Percentiles rank a stretch among this genome's conserved stretches.
These are phyloP conservation scores for Diophrys appendiculata DNA, from an alignment of 73 alveolate species.

Conservation along the genomic window DNA sequence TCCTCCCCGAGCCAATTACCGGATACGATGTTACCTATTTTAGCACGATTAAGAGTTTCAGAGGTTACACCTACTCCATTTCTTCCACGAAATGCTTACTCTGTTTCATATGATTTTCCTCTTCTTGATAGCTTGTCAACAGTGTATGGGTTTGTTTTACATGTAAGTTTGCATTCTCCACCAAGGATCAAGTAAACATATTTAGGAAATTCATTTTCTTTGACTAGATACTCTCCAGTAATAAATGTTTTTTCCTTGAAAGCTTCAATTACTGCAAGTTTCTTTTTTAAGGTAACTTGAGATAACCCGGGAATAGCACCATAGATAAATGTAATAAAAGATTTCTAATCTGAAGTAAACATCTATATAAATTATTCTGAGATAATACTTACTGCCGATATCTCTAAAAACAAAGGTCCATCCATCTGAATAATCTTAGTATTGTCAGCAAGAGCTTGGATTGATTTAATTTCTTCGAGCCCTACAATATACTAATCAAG, in stretches of 20 bases:
- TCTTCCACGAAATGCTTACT: neutral
- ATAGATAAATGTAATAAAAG: neutral
- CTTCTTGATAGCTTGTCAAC: neutral
- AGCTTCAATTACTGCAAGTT: neutral
- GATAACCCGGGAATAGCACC: neutral
- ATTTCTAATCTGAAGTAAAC: too few species aligned
- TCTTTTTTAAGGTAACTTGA: neutral
- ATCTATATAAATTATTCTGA: too few species aligned
- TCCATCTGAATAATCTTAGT: too few species aligned
- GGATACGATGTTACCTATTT: neutral
- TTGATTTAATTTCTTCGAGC: too few species aligned
- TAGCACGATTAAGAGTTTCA: neutral
- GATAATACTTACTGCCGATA: too few species aligned
- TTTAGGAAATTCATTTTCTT: neutral
- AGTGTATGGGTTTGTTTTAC: neutral
- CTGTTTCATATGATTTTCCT: neutral
- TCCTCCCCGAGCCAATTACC: constrained; percentile 9
- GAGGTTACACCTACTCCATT: neutral
- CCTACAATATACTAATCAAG: too few species aligned
- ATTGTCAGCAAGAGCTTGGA: too few species aligned
- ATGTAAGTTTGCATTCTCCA: neutral
- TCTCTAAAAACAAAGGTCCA: too few species aligned
- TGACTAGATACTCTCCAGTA: neutral
- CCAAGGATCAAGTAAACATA: constrained; percentile 3
- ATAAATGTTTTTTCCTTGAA: neutral